A percentile compares a stretch with the other conserved stretches of the same genome.
Evolutionary conservation across 1,284 basidiomycete species (phyloP).

Genomic region (Apiotrichum porosum): DNA sequence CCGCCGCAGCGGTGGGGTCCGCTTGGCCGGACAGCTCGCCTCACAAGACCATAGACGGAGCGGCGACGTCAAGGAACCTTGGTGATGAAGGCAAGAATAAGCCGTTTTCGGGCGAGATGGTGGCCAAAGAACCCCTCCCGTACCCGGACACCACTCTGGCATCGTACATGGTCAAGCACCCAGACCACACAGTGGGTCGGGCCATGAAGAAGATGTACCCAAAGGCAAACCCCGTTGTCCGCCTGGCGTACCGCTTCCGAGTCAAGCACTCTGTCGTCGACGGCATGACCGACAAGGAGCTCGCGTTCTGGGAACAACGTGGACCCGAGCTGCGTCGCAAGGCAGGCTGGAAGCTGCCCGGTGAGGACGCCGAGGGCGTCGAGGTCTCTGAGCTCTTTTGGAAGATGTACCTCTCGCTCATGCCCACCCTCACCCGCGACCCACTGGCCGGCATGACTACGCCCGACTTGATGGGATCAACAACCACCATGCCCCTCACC

Average conservation of each 20-base stretch:
- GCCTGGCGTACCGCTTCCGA: slow-evolving; percentile 36
- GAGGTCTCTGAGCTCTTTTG: slow-evolving; percentile 45
- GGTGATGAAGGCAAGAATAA: background rate
- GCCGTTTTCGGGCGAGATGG: no score
- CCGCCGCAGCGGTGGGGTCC: no score
- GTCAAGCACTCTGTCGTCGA: slow-evolving; percentile 47
- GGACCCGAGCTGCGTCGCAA: slow-evolving; percentile 32
- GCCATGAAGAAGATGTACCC: slow-evolving; percentile 41
- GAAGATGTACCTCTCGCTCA: slow-evolving; percentile 56
- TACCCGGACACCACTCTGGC: slow-evolving; percentile 23
- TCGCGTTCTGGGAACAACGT: slow-evolving; percentile 27
- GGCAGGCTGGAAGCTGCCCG: slow-evolving; percentile 45
- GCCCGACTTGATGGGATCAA: slow-evolving; percentile 55
- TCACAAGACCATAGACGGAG: no score
- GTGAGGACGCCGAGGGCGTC: slow-evolving; percentile 35
- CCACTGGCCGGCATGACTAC: slow-evolving; percentile 55
- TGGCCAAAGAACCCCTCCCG: background rate
- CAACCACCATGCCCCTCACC: slow-evolving; percentile 55
- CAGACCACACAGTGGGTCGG: slow-evolving; percentile 28
- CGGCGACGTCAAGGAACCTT: background rate
- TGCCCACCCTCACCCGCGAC: slow-evolving; percentile 54
- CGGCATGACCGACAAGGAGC: slow-evolving; percentile 38
- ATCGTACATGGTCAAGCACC: slow-evolving; percentile 35
- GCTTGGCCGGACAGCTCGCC: no score
- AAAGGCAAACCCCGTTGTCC: slow-evolving; percentile 34